Base-by-base conservation (phyloP, 768 basidiomycete genomes). In the Cyclocybe cylindracea region DNA sequence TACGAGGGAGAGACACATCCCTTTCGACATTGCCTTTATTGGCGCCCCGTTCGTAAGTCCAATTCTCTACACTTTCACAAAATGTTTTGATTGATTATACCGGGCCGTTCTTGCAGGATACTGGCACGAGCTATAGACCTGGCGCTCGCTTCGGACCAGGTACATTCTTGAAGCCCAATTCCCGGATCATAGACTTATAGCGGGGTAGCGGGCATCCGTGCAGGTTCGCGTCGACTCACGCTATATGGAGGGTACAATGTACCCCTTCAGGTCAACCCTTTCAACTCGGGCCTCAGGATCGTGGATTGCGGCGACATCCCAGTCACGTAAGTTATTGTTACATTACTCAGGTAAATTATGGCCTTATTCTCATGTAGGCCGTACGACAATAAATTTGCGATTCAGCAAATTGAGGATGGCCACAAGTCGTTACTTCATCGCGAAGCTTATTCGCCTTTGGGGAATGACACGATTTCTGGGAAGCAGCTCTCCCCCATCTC, bases 131-230 rank as follows among this genome's bases (percentile, higher is more conserved):
- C 42, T 92, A 89, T 66, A 78, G 90, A 6, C 87, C 88, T 1
- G 91, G 91, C 35, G 92, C 91, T 32, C 81, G 91, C 10, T 94
- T 94, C 54, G 91, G 92, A 6, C 91, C 91, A 44, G 68, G 71
- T 72, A 51, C 10, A 50, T 39, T 49, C 40, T 53, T 35, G 10
- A 45, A 34, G 11, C 50, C 29, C 33, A 36, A 43, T 54, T 31
- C 33, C 24, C 36, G 16, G 33, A 14, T 38, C 36, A 42, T 42
- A 46, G 24, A 46, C 46, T 57, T 9, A 48, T 39, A 14, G 14
- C 16, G 46, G 19, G 38, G 11, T 50, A 61, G 82, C 86, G 36
- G 92, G 88, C 10, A 90, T 94, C 57, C 83, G 92, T 39, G 82
- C 83, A 24, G 90, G 90, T 4, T 88, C 86, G 9, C 83, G 91